Percentiles rank a stretch among this genome's conserved stretches.
phyloP scores from a whole-genome alignment of 768 basidiomycete genomes.

The Candolleomyces aberdarensis region DNA sequence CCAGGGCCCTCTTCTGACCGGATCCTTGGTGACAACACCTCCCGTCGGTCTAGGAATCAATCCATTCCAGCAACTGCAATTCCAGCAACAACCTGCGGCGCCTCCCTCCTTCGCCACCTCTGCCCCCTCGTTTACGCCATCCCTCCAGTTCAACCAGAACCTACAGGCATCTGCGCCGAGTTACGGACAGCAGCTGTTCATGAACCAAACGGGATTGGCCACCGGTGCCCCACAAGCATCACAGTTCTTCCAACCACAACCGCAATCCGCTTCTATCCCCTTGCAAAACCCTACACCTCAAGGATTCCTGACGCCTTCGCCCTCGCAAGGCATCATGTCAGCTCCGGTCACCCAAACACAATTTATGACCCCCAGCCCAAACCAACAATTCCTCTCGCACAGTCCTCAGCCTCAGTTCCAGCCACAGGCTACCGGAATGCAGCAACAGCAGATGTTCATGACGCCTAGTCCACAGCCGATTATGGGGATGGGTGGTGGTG shows the following conservation, averaged over 20 bases:
- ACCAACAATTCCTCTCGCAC: conserved; percentile 30
- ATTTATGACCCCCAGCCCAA: conserved; percentile 32
- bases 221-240: conserved; percentile 19
- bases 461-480: conserved; percentile 30
- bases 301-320: conserved; percentile 21
- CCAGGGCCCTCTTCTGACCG: conserved; percentile 10
- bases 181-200: conserved; percentile 12
- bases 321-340: conserved; percentile 25
- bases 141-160: conserved; percentile 23
- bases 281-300: conserved; percentile 19
- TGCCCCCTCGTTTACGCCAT: conserved; percentile 17
- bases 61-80: conserved; percentile 19
- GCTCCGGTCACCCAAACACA: conserved; percentile 24
- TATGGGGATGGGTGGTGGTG: conserved; percentile 20
- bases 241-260: conserved; percentile 22
- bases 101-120: conserved; percentile 7
- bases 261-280: conserved; percentile 21
- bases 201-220: conserved; percentile 11
- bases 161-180: conserved; percentile 16
- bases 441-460: conserved; percentile 10
- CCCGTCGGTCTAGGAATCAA: conserved; percentile 23
- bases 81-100: conserved; percentile 8
- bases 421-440: conserved; percentile 3
- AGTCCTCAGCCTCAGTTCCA: conserved; percentile 33
- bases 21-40: conserved; percentile 16